A percentile compares a stretch with the other conserved stretches of the same genome.
Conservation (phyloP, 148 eudicot species). For the Amaranthus cruentus region DNA sequence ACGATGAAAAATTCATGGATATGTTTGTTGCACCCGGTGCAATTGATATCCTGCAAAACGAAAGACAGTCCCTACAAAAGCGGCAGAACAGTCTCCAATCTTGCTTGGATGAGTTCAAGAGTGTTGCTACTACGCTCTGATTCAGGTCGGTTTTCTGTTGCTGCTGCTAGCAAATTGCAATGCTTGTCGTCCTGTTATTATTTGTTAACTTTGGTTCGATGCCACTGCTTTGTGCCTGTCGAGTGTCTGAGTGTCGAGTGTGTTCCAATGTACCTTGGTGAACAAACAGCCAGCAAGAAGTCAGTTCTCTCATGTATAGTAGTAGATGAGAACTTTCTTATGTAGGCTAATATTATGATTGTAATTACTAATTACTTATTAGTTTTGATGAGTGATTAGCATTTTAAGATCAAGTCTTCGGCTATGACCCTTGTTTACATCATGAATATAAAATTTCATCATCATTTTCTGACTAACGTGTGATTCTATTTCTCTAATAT, state of each 20-base stretch:
- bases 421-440: too few relatives aligned
- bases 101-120: conserved; percentile 88
- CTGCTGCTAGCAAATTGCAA: conserved; percentile 3
- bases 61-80: conserved; percentile 72
- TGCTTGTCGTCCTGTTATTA: not conserved
- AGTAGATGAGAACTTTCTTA: too few relatives aligned
- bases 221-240: conserved; percentile 16
- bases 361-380: too few relatives aligned
- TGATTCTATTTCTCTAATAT: too few relatives aligned
- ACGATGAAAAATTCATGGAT: conserved; percentile 91
- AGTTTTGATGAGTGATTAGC: too few relatives aligned
- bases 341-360: too few relatives aligned
- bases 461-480: too few relatives aligned
- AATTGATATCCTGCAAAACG: conserved; percentile 69
- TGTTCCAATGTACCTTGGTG: not conserved
- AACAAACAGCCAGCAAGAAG: not conserved
- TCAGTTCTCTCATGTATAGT: not conserved
- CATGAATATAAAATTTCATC: too few relatives aligned
- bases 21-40: conserved; percentile 98
- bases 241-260: too few relatives aligned
- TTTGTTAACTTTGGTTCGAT: not conserved
- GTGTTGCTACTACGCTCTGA: conserved; percentile 67
- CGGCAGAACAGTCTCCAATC: conserved; percentile 84
- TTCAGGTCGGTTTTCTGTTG: conserved; percentile 4
- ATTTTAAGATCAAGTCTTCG: too few relatives aligned